Conservation (phyloP, 768 basidiomycete species). For the Hygrophorus russula region DNA sequence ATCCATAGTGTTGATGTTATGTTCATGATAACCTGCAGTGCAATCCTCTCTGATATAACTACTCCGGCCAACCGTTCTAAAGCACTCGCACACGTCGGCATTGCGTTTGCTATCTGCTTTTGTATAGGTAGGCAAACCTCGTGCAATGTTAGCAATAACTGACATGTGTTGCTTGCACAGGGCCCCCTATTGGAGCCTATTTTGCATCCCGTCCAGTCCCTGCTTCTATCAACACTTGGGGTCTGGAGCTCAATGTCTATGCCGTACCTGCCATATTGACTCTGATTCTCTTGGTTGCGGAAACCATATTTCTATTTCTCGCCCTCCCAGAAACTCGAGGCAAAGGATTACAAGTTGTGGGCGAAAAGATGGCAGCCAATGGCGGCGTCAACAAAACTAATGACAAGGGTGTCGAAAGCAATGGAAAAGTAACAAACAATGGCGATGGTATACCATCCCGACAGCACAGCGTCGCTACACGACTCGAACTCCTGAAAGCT, state of each 20-base stretch:
- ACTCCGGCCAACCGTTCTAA: slow-evolving; percentile 69
- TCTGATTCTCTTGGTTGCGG: slow-evolving; percentile 60
- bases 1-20: neutral
- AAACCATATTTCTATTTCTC: slow-evolving; percentile 68
- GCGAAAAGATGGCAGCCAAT: neutral
- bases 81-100: slow-evolving; percentile 85
- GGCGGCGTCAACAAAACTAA: slow-evolving; percentile 8
- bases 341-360: slow-evolving; percentile 16
- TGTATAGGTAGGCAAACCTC: slow-evolving; percentile 11
- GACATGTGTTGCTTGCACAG: slow-evolving; percentile 31
- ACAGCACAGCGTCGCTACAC: slow-evolving; percentile 29
- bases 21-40: slow-evolving; percentile 33
- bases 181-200: slow-evolving; percentile 92
- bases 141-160: too few relatives aligned
- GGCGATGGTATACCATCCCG: slow-evolving; percentile 11
- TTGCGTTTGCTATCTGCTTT: slow-evolving; percentile 95
- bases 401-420: slow-evolving; percentile 10
- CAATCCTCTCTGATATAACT: slow-evolving; percentile 89
- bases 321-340: slow-evolving; percentile 83
- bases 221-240: slow-evolving; percentile 38
- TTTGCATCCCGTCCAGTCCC: slow-evolving; percentile 83
- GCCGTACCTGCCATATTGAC: slow-evolving; percentile 84
- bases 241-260: slow-evolving; percentile 74
- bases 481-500: slow-evolving; percentile 43
- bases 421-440: neutral